A percentile compares a stretch with the other conserved stretches of the same genome.
Evolutionary conservation across 768 basidiomycete genomes (phyloP).

Genomic region (Serpula lacrymans): DNA sequence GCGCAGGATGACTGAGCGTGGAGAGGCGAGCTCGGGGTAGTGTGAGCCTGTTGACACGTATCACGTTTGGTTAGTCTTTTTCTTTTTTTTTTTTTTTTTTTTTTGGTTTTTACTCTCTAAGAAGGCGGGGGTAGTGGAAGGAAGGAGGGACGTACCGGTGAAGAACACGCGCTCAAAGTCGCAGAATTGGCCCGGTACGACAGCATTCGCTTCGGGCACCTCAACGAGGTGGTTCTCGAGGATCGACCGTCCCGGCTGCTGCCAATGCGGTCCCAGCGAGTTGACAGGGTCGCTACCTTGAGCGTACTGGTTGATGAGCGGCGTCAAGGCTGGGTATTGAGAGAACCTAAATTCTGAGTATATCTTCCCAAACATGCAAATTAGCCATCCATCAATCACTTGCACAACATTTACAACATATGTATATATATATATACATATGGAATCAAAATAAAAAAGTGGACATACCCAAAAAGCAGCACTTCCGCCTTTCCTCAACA

Average conservation of each 20-base stretch:
- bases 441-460: neutral
- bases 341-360: slow-evolving; percentile 72
- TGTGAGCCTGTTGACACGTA: slow-evolving; percentile 34
- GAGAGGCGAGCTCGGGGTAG: slow-evolving; percentile 33
- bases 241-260: slow-evolving; percentile 73
- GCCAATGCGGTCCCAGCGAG: slow-evolving; percentile 68
- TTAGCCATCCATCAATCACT: too few relatives aligned
- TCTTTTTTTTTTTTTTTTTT: too few relatives aligned
- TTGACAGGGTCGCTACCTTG: slow-evolving; percentile 49
- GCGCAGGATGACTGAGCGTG: slow-evolving; percentile 46
- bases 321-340: slow-evolving; percentile 50
- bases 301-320: slow-evolving; percentile 59
- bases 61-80: slow-evolving; percentile 2
- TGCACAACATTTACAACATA: too few relatives aligned
- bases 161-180: slow-evolving; percentile 56
- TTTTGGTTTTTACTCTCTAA: slow-evolving; percentile 10
- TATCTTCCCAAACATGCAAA: slow-evolving; percentile 31
- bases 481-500: slow-evolving; percentile 59
- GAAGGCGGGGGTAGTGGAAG: neutral
- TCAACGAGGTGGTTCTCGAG: slow-evolving; percentile 66
- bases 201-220: slow-evolving; percentile 52
- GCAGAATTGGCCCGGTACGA: slow-evolving; percentile 33
- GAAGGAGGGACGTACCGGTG: slow-evolving; percentile 38
- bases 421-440: too few relatives aligned
- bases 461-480: slow-evolving; percentile 69